Evolutionary conservation across 1,139 yeast species (phyloP).

Genomic region (Spathaspora sp.): DNA sequence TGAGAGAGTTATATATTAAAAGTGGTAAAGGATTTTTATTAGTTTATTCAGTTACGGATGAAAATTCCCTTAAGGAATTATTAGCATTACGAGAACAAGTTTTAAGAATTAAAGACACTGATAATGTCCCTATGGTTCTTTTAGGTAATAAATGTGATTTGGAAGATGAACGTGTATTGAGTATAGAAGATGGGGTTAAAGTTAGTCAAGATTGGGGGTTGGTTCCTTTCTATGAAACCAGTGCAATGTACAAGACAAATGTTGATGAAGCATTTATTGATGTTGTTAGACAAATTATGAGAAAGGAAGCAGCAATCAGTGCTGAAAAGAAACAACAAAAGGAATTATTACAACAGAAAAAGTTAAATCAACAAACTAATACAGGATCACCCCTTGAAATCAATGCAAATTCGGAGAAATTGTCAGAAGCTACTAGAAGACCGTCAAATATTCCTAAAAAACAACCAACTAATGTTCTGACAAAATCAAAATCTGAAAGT

Average conservation of each 20-base stretch:
- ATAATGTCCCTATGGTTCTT: constrained; percentile 78
- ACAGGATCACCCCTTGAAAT: not conserved
- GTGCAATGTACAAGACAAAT: constrained; percentile 87
- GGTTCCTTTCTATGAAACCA: constrained; percentile 90
- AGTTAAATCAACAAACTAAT: constrained; percentile 7
- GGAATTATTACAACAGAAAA: constrained; percentile 12
- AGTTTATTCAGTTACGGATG: constrained; percentile 89
- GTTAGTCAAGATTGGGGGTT: constrained; percentile 85
- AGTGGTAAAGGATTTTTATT: constrained; percentile 83
- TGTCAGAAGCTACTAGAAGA: not conserved
- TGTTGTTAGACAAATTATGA: constrained; percentile 83
- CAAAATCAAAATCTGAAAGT: constrained; percentile 11
- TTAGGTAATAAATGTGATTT: constrained; percentile 90
- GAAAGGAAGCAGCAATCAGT: constrained; percentile 59
- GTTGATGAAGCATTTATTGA: constrained; percentile 90
- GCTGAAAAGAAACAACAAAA: constrained; percentile 48
- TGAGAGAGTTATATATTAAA: constrained; percentile 75
- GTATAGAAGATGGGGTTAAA: constrained; percentile 76
- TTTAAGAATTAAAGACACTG: constrained; percentile 79
- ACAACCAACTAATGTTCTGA: constrained; percentile 6
- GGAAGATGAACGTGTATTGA: constrained; percentile 69
- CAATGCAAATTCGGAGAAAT: constrained; percentile 4
- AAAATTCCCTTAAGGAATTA: constrained; percentile 78
- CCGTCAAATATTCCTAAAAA: constrained; percentile 11
- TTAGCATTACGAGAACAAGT: constrained; percentile 86